Base-by-base conservation (phyloP, 805 yeast genomes). In the Komagataella populi region DNA sequence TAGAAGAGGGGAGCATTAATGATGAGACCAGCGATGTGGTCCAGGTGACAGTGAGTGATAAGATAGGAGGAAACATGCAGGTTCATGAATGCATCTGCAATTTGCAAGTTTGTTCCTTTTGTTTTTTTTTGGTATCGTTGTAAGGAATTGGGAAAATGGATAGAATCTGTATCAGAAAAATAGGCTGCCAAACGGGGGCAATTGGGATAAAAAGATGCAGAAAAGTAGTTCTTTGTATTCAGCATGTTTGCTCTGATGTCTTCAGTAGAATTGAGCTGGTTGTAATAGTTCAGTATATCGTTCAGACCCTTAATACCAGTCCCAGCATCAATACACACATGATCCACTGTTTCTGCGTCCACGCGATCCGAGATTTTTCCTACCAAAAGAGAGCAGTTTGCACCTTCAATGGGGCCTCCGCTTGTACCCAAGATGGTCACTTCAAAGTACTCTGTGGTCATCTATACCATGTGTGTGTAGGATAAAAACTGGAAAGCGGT, bases 41-140 rank as follows among this genome's bases (percentile, higher is more conserved):
- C 97, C 50, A 89, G 61, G 64, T 89, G 97, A 0, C 91, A 78
- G 64, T 89, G 97, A 0, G 96, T 78, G 23, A 89, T 74, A 48
- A 83, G 67, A 55, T 74, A 78, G 36, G 68, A 68, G 6, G 66
- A 60, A 2, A 81, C 60, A 2, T 30, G 39, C 6, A 63, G 55
- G 4, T 65, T 63, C 30, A 71, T 63, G 4, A 80, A 45, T 4
- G 22, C 50, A 7, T 50, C 36, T 39, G 60, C 55, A 3, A 55
- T 44, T 50, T 53, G 53, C 18, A 56, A 45, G 17, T 45, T 47
- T 10, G 59, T 30, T 2, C 39, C 39, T 10, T 30, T 30, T 2
- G 39, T 10, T 30, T 30, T 10, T n/a, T 30, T 30, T 30, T 30
- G 39, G 39, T 30, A 30, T 30, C 39, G n/a, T 8, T 30, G 39